Evolutionary conservation across 208 protist species (phyloP).

Genomic region (Angomonas desouzai): DNA sequence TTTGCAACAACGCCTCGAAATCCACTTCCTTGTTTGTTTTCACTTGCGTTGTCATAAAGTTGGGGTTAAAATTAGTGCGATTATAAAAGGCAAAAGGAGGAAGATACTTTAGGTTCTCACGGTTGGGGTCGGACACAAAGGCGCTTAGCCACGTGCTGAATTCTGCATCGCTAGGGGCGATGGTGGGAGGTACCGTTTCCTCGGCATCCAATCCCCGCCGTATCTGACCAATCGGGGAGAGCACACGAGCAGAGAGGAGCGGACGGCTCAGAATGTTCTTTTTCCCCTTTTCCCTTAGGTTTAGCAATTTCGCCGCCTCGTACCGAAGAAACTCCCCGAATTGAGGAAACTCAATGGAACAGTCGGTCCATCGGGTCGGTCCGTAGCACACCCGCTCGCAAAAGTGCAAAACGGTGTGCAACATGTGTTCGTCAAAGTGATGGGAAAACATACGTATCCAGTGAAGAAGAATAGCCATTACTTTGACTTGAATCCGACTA

Average conservation of each 20-base stretch:
- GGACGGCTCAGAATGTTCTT: neutral
- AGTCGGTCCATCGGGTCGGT: constrained; percentile 37
- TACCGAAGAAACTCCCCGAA: constrained; percentile 44
- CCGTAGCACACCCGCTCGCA: constrained; percentile 35
- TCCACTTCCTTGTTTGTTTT: neutral
- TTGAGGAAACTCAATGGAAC: constrained; percentile 34
- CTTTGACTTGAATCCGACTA: constrained; percentile 39
- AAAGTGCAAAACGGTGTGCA: constrained; percentile 43
- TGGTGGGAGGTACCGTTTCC: constrained; percentile 6
- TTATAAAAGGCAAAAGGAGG: neutral
- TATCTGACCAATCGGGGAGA: constrained; percentile 3
- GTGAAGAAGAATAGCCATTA: constrained; percentile 42
- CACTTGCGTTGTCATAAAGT: neutral
- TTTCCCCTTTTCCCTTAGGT: neutral
- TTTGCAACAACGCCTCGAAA: constrained; percentile 9
- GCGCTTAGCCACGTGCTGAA: constrained; percentile 3
- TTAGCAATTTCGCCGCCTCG: constrained; percentile 18
- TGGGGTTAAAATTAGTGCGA: neutral
- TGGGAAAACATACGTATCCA: constrained; percentile 49
- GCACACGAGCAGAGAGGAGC: neutral
- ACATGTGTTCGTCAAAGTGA: constrained; percentile 55
- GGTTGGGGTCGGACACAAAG: neutral
- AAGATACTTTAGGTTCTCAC: neutral
- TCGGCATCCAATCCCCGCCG: neutral
- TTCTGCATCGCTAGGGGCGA: neutral